Base-by-base conservation (phyloP, 179 eudicot genomes). In the Beta lomatogona region DNA sequence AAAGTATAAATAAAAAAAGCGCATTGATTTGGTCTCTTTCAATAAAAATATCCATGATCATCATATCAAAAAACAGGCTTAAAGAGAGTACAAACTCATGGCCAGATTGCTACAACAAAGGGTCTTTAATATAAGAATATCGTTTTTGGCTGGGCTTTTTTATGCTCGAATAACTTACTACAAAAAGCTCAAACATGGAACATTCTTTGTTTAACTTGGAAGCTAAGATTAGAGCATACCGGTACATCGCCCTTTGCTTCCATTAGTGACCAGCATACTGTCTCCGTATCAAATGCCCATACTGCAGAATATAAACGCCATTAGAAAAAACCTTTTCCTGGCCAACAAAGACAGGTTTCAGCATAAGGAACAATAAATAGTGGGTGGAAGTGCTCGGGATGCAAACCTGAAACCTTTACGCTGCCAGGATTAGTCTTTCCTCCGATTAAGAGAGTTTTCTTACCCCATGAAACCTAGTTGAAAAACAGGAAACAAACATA, bases 161-260 rank as follows among this genome's bases (percentile, higher is more conserved):
- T 22, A 19, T 69, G 52, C 73, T 16, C 50, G 9, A 3, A 48
- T 67, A 50, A 13, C 50, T 11, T 4, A 48, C 31, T 19, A 67
- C 41, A 73, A n/a, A 14, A 45, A 71, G 46, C 13, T 55, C 61
- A 36, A 36, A 75, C 13, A 75, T 31, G 25, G 46, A 22, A 53
- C 63, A 74, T 8, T 31, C 14, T 55, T 9, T 9, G 19, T 52
- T 72, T 22, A 22, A 44, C 21, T 16, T 73, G 36, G 54, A 82
- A 55, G 79, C 73, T 59, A 59, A 9, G 79, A 45, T 67, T 50
- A 76, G 60, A 82, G 25, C 59, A 69, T 95, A 96, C 99, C 91
- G 99, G 99, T 60, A 91, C 86, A 82, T 91, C 96, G 77, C 99
- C 99, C 85, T 96, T 96, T 45, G 98, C 94, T 86, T 96, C 99